Evolutionary conservation across 106 monocot species (phyloP), one percentile per base, ranked within the genome.

Genomic region (Platanthera guangdongensis): DNA sequence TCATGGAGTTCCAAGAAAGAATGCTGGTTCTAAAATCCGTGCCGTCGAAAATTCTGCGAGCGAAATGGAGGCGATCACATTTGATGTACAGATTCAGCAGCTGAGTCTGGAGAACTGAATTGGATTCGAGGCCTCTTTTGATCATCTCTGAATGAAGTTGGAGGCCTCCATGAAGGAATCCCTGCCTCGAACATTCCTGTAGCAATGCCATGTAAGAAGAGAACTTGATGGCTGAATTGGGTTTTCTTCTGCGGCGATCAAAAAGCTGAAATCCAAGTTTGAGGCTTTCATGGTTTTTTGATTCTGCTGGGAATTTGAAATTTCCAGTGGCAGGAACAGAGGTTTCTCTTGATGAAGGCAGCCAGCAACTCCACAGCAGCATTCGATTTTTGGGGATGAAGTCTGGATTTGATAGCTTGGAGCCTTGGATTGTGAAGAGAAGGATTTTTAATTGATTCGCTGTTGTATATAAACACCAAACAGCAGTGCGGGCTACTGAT

Each of bases 1-100:
- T 82, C 15, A 78, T 53, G n/a, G 78, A 74, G 30, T 82, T 82
- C 82, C 74, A 78, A 21, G 73, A 78, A 22, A 78, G 18, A 67
- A 78, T 50, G 50, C 64, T 78, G 64, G 71, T 76, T 32, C 71
- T 78, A 8, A 78, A 16, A n/a, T 28, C 21, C 19, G 57, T 25
- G 8, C 21, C 12, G 9, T 78, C 60, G 45, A 85, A 85, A 28
- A 85, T 45, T 63, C 4, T 69, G 28, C 63, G 52, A 15, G 82
- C 85, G 11, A 54, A 64, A 46, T 73, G 78, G 52, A 76, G 5
- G 51, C 48, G 57, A 51, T 64, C 60, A n/a, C 75, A 78, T 28
- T 39, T 76, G 28, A 75, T 16, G 49, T 81, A 81, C 19, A 85
- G 68, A 55, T 50, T 74, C 19, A 85, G 69, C 32, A 85, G 57